Evolutionary conservation across 768 basidiomycete genomes (phyloP).

Genomic region (Lactarius psammicola): DNA sequence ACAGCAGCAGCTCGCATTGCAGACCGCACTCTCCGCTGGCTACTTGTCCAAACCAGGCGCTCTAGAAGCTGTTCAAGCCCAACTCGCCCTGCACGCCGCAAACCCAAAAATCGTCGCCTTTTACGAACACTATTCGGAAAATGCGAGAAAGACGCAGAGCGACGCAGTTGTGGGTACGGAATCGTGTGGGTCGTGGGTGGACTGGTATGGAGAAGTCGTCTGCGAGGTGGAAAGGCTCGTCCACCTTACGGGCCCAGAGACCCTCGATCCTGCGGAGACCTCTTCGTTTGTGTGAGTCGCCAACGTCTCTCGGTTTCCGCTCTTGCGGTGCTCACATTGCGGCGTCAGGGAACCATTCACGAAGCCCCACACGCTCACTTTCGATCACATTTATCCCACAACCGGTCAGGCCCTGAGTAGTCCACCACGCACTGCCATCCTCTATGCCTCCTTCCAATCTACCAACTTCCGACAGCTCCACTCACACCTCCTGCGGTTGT

Average conservation of each 20-base stretch:
- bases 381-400: conserved; percentile 73
- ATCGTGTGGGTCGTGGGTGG: conserved; percentile 72
- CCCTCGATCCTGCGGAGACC: conserved; percentile 43
- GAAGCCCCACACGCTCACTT: conserved; percentile 56
- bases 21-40: conserved; percentile 48
- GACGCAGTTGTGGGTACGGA: conserved; percentile 30
- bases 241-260: conserved; percentile 50
- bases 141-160: conserved; percentile 29
- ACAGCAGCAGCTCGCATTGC: conserved; percentile 52
- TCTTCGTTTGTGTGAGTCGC: conserved; percentile 34
- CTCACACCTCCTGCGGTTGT: conserved; percentile 53
- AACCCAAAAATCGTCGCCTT: conserved; percentile 83
- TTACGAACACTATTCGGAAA: conserved; percentile 64
- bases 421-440: conserved; percentile 64
- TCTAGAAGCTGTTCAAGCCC: conserved; percentile 61
- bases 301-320: not conserved
- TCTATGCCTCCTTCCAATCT: conserved; percentile 72
- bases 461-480: conserved; percentile 72
- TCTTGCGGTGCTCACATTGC: conserved; percentile 5
- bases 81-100: conserved; percentile 73
- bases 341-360: conserved; percentile 34
- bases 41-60: conserved; percentile 50
- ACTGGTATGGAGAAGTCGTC: conserved; percentile 74
- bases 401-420: conserved; percentile 44
- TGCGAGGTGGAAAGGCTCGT: conserved; percentile 64